Evolutionary conservation across 192 early-diverging fungal species (phyloP).

Genomic region (Haplosporangium gracile): DNA sequence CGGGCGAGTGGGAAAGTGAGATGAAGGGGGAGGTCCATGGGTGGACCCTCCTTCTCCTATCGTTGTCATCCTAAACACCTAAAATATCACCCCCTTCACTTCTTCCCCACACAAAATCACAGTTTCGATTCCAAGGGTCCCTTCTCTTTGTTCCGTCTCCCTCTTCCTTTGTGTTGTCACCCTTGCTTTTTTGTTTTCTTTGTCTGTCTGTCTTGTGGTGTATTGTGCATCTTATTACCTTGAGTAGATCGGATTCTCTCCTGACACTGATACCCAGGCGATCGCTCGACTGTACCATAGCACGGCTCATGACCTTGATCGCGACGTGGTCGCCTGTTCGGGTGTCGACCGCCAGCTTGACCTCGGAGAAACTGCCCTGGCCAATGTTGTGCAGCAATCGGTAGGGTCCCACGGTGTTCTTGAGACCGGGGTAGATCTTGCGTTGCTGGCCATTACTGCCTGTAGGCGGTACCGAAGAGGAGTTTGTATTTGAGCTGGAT

Average conservation of each 20-base stretch:
- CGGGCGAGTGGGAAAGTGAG: not conserved
- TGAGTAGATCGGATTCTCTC: slow-evolving; percentile 58
- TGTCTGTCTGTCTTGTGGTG: not conserved
- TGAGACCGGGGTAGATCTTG: slow-evolving; percentile 53
- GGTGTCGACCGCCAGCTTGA: slow-evolving; percentile 69
- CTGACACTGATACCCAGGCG: slow-evolving; percentile 52
- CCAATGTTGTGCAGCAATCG: slow-evolving; percentile 61
- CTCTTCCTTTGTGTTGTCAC: not conserved
- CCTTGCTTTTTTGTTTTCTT: not conserved
- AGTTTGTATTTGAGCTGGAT: not conserved
- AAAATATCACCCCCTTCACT: not conserved
- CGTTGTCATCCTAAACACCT: not conserved
- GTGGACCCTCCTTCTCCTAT: not conserved
- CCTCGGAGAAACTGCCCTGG: slow-evolving; percentile 69
- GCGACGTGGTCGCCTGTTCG: slow-evolving; percentile 63
- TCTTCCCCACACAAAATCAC: not conserved
- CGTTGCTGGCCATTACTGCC: slow-evolving; percentile 1
- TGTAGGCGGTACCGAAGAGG: not conserved
- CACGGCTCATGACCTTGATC: slow-evolving; percentile 67
- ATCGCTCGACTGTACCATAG: slow-evolving; percentile 59
- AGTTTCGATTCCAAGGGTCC: slow-evolving; percentile 2
- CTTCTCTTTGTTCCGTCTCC: not conserved
- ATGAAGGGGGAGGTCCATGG: not conserved
- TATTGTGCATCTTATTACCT: slow-evolving; percentile 42
- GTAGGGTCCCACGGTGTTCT: slow-evolving; percentile 50